Evolutionary conservation across 495 filamentous ascomycete species (phyloP).

Genomic region (Trichoderma parareesei): DNA sequence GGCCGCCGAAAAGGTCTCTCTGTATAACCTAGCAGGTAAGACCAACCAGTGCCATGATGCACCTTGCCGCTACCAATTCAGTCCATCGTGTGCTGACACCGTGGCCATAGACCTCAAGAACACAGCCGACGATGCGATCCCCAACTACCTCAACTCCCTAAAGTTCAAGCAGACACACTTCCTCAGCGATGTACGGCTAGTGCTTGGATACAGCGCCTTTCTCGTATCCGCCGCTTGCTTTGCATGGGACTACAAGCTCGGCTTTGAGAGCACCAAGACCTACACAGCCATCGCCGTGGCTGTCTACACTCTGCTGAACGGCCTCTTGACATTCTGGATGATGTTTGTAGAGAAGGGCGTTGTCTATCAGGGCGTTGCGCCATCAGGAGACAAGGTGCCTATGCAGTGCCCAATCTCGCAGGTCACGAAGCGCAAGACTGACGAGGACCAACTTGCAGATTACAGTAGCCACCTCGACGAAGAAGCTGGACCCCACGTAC

Average conservation of each 20-base stretch:
- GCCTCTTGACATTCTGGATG: conserved; percentile 75
- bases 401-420: not conserved
- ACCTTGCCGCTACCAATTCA: not conserved
- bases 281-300: conserved; percentile 69
- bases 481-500: conserved; percentile 76
- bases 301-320: conserved; percentile 74
- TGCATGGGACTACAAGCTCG: conserved; percentile 81
- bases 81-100: conserved; percentile 6
- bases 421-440: not conserved
- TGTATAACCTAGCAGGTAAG: conserved; percentile 60
- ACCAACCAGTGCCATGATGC: not conserved
- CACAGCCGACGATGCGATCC: conserved; percentile 86
- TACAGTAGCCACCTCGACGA: conserved; percentile 54
- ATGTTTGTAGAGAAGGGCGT: conserved; percentile 72
- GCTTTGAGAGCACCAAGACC: conserved; percentile 74
- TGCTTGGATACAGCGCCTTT: conserved; percentile 77
- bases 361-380: conserved; percentile 62
- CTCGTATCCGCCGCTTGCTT: conserved; percentile 71
- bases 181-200: conserved; percentile 73
- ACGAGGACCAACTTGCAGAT: conserved; percentile 37
- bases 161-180: conserved; percentile 72
- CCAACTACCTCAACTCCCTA: conserved; percentile 82
- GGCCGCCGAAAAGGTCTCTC: conserved; percentile 51
- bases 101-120: conserved; percentile 75
- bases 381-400: conserved; percentile 29